Base-by-base conservation (phyloP, 2,329 filamentous ascomycete species). In the Westerdykella sp. region DNA sequence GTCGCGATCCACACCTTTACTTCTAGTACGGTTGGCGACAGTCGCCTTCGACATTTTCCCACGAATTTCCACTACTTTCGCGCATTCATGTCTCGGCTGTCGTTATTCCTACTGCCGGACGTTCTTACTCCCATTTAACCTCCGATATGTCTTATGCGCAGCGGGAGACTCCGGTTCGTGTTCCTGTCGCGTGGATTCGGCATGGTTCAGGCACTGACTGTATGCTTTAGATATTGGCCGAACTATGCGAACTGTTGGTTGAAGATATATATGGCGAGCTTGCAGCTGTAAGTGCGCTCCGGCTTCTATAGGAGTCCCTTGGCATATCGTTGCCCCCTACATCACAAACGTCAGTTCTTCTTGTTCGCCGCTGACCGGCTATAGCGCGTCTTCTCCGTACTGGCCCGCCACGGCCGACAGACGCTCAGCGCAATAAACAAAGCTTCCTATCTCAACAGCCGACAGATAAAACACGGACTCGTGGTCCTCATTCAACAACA, bases 261-360 rank as follows among this genome's bases (percentile, higher is more conserved):
- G 83, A 89, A 63, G 89, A 96, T 65, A 77, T 87, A 46, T 91
- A 93, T 68, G 93, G 93, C 63, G 87, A 95, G 71, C 81, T 97
- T 46, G 88, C 89, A 49, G 87, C 88, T 65, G 91, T 96, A 85
- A 60, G 84, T 39, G 21, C 38, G 16, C 12, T 42, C 23, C 25
- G 22, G 34, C 34, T 39, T 25, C 23, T 32, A 52, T 53, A 23
- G 15, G 32, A 21, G 15, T 32, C 3, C 15, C 23, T 35, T 10
- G 15, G n/a, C 30, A 35, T 22, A 15, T 23, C 16, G 9, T 15
- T 18, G 15, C 21, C 39, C 22, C 14, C 37, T 35, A 1, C 34
- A 16, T 30, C n/a, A n/a, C 16, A 13, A 11, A 25, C 5, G 22
- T 22, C 39, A 14, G 16, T 35, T 15, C 18, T 6, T 4, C 3